A percentile compares a stretch with the other conserved stretches of the same genome.
phyloP scores from a whole-genome alignment of 345 rosid species.

The Arabidopsis thaliana region DNA sequence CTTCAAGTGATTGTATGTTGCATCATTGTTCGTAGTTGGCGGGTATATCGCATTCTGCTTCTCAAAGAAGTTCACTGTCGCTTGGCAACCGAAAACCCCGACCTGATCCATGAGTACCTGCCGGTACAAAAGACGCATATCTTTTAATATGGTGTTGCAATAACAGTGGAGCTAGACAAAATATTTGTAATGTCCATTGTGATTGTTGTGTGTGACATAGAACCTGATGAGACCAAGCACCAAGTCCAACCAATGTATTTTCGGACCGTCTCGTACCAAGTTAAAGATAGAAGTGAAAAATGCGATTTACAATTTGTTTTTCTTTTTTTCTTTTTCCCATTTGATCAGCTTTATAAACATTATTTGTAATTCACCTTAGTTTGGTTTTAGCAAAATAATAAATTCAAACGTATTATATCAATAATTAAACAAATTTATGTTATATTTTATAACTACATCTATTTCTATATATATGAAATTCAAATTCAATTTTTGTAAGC shows the following conservation, averaged over 20 bases:
- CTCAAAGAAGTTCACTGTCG: slow-evolving; percentile 75
- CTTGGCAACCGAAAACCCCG: slow-evolving; percentile 66
- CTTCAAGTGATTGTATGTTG: slow-evolving; percentile 73
- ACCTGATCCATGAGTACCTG: slow-evolving; percentile 84
- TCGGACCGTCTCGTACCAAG: neutral
- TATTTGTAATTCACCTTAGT: neutral
- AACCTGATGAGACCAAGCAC: neutral
- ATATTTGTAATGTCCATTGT: neutral
- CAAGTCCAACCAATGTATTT: neutral
- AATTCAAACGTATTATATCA: no score
- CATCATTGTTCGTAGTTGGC: slow-evolving; percentile 66
- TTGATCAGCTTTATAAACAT: neutral
- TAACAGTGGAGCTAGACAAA: neutral
- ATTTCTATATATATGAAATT: no score
- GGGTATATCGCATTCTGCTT: slow-evolving; percentile 68
- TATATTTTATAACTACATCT: neutral
- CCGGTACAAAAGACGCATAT: neutral
- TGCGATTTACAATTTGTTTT: neutral
- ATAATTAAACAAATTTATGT: neutral
- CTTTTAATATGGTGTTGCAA: neutral
- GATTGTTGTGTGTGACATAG: neutral
- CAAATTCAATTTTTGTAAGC: neutral
- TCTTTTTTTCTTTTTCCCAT: no score
- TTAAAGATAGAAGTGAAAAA: neutral
- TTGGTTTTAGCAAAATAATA: no score